These are phyloP conservation scores for Hericium erinaceus DNA, from an alignment of 768 basidiomycete species.

Conservation along the genomic window DNA sequence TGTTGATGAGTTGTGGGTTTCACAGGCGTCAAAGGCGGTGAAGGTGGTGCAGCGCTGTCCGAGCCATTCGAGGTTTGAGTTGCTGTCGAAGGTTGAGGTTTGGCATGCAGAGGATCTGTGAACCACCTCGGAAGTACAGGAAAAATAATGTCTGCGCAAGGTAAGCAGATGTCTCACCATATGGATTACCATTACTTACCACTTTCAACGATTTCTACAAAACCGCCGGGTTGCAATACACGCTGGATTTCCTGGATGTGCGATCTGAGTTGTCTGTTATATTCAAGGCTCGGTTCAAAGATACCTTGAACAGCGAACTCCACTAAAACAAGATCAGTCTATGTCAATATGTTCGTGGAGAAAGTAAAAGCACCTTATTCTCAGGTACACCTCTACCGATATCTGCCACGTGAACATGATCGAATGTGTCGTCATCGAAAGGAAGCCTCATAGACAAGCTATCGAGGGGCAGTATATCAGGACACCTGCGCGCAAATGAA, in stretches of 20 bases:
- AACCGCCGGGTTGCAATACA: slow-evolving; percentile 59
- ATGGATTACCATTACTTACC: slow-evolving; percentile 31
- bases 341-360: slow-evolving; percentile 26
- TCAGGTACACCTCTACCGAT: slow-evolving; percentile 65
- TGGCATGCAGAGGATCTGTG: slow-evolving; percentile 53
- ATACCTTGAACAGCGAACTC: slow-evolving; percentile 3
- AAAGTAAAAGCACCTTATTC: slow-evolving; percentile 13
- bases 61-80: neutral
- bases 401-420: slow-evolving; percentile 64
- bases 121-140: slow-evolving; percentile 74
- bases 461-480: neutral
- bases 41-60: neutral
- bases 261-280: slow-evolving; percentile 1
- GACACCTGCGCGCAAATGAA: neutral
- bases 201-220: slow-evolving; percentile 65
- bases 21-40: slow-evolving; percentile 4
- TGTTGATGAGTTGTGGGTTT: slow-evolving; percentile 9
- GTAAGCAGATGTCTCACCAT: neutral
- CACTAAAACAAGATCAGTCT: slow-evolving; percentile 32
- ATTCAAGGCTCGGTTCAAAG: neutral
- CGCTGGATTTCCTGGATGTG: slow-evolving; percentile 55
- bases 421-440: slow-evolving; percentile 77
- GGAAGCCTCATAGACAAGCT: slow-evolving; percentile 71
- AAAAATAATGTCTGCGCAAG: slow-evolving; percentile 55
- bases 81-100: slow-evolving; percentile 1